phyloP scores from a whole-genome alignment of 345 rosid genomes.

The Acer saccharum region DNA sequence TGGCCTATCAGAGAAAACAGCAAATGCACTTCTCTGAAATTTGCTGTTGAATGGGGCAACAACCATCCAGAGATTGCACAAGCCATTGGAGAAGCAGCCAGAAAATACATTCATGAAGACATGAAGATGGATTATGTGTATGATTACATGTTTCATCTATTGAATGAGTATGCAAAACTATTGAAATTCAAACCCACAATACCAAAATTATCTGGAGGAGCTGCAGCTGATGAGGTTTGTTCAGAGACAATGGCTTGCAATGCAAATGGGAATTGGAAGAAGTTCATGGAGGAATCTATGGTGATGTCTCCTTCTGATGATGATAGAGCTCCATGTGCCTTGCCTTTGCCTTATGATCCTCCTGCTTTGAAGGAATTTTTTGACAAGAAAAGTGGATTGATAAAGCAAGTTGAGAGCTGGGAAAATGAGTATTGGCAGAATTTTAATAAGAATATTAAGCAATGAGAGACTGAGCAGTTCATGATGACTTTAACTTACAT shows the following conservation, averaged over 20 bases:
- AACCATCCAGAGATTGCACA: constrained; percentile 39
- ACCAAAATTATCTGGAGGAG: constrained; percentile 36
- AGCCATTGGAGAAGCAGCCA: constrained; percentile 58
- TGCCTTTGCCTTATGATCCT: constrained; percentile 50
- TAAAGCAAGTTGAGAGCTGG: constrained; percentile 57
- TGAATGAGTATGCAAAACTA: constrained; percentile 67
- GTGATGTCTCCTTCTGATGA: constrained; percentile 50
- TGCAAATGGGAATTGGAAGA: constrained; percentile 37
- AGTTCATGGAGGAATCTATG: constrained; percentile 61
- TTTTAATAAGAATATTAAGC: neutral
- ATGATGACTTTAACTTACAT: neutral
- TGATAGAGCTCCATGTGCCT: constrained; percentile 41
- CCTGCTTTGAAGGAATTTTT: constrained; percentile 34
- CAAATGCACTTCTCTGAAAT: constrained; percentile 61
- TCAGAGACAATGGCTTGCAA: constrained; percentile 50
- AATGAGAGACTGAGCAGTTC: neutral
- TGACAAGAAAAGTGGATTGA: constrained; percentile 37
- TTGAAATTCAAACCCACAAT: constrained; percentile 60
- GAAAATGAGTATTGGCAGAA: constrained; percentile 45
- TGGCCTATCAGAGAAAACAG: constrained; percentile 66
- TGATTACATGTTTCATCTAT: constrained; percentile 71
- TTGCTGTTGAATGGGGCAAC: constrained; percentile 85
- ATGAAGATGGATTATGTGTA: constrained; percentile 63
- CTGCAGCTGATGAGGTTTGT: constrained; percentile 48
- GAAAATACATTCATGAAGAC: constrained; percentile 52